phyloP scores from a whole-genome alignment of 169 alveolate species.

The Plasmodium cynomolgi region DNA sequence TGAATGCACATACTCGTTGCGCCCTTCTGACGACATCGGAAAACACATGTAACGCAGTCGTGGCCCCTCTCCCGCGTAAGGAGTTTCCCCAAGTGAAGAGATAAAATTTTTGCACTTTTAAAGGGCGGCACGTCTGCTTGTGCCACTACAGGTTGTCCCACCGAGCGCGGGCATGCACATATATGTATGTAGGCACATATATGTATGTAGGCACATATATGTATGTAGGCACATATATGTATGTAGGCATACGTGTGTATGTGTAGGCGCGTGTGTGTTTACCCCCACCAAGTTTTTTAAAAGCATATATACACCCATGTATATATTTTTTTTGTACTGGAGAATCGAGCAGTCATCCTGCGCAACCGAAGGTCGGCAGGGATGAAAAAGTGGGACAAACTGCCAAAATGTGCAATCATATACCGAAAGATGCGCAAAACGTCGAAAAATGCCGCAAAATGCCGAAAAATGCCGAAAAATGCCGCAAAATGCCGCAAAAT shows the following conservation, averaged over 20 bases:
- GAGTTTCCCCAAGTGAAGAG: neutral
- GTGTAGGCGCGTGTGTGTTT: neutral
- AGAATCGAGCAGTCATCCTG: neutral
- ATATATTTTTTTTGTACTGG: conserved; percentile 31
- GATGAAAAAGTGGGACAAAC: neutral
- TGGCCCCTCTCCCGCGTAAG: neutral
- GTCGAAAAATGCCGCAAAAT: neutral
- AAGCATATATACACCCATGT: neutral
- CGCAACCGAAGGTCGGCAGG: neutral
- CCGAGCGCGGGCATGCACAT: neutral
- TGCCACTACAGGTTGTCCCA: neutral
- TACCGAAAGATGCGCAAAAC: neutral
- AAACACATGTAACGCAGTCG: neutral
- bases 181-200: neutral
- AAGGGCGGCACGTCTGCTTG: neutral
- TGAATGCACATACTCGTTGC: neutral
- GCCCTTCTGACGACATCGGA: neutral
- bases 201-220: neutral
- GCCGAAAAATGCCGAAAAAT: neutral
- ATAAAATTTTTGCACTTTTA: conserved; percentile 12
- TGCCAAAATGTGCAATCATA: neutral
- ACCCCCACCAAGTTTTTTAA: neutral
- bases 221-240: neutral
- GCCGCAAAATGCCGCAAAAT: neutral
- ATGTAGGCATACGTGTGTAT: neutral